Base-by-base conservation (phyloP, 306 rosid species). In the Dryas octopetala region DNA sequence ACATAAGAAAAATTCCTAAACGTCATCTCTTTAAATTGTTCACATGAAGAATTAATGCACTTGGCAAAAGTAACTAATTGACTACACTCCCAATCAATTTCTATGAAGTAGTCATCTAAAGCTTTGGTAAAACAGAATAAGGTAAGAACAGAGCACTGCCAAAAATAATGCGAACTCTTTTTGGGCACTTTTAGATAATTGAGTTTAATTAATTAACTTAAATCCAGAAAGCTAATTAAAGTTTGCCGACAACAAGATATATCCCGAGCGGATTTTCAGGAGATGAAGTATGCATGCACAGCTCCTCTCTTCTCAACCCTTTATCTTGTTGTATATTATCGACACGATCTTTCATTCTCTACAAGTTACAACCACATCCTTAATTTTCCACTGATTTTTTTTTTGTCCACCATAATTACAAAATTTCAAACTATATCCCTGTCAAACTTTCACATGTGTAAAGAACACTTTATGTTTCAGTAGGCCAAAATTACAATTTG, bases 241-340 rank as follows among this genome's bases (percentile, higher is more conserved):
- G 66, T 9, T 71, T 23, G 46, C 76, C 76, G 66, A 71, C 76
- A 71, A 45, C 28, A 57, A 71, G 45, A 71, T 58, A 71, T 71
- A 71, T 71, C 45, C 51, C 9, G 19, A 11, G 7, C 76, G 54
- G 66, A 71, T 71, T 71, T 71, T 71, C 28, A 58, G 76, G 76
- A 58, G 76, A 58, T 19, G 10, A 71, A 41, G 9, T 46, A 32
- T 32, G 38, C 4, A 63, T n/a, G 68, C 47, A 62, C 15, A 62
- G 10, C 68, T 62, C 47, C 41, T n/a, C 14, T n/a, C 12, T 16
- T 6, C 26, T 5, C 6, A 23, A 32, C 55, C 43, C 40, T 32
- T 49, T 67, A 4, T 47, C 17, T 45, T 0, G 38, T 2, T 15
- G 38, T 59, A 26, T 59, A 2, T 19, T 23, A 59, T 59, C 11